A percentile compares a stretch with the other conserved stretches of the same genome.
Evolutionary conservation across 805 yeast species (phyloP).

Genomic region (Kuraishia molischiana): DNA sequence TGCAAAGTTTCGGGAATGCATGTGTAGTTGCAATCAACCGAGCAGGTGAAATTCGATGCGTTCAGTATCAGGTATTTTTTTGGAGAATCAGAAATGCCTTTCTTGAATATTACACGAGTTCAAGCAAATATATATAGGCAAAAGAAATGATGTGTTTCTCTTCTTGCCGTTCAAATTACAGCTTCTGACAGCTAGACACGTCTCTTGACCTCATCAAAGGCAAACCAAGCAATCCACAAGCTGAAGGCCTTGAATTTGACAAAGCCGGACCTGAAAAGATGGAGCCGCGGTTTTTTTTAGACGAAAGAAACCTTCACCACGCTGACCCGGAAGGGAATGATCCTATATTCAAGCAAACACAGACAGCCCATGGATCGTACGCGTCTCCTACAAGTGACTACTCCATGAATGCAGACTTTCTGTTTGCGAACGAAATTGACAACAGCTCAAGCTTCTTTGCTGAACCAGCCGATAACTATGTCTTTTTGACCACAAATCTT

Average conservation of each 20-base stretch:
- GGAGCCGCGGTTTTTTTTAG: neutral
- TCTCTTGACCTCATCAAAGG: too few species aligned
- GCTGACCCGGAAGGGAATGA: neutral
- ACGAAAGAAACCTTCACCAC: neutral
- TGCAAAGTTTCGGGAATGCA: too few species aligned
- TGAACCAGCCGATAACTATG: neutral
- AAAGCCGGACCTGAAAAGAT: neutral
- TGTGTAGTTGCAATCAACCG: too few species aligned
- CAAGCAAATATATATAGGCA: too few species aligned
- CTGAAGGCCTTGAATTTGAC: neutral
- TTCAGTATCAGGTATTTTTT: too few species aligned
- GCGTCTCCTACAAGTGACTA: neutral
- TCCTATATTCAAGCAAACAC: neutral
- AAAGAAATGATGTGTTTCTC: too few species aligned
- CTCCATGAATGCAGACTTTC: neutral
- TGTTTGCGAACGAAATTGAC: neutral
- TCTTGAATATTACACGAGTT: too few species aligned
- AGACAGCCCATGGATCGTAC: neutral
- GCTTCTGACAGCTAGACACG: too few species aligned
- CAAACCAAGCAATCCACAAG: too few species aligned
- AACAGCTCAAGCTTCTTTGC: neutral
- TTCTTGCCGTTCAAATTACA: too few species aligned
- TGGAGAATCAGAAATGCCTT: too few species aligned
- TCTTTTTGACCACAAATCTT: neutral
- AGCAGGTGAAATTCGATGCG: too few species aligned